Base-by-base conservation (phyloP, 2,329 filamentous ascomycete genomes). In the Paracorniculantispora psalliotae region DNA sequence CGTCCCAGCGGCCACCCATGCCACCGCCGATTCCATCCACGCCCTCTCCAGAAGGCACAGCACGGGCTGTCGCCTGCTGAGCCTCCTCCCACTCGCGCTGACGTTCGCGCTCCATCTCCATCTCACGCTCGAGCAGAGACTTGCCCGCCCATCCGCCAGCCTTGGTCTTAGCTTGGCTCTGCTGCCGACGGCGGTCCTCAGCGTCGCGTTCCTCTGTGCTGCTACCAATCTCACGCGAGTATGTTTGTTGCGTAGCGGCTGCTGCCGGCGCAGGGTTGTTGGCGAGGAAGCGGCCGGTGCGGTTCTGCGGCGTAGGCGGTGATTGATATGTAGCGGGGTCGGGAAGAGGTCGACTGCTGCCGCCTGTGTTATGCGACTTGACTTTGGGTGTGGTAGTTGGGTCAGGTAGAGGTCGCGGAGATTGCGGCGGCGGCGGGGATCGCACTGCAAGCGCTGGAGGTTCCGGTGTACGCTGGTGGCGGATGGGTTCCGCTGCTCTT, bases 41-140 rank as follows among this genome's bases (percentile, higher is more conserved):
- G 17, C 78, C 79, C 10, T 79, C 80, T 1, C 74, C 72, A 19
- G 81, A 76, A 35, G 77, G 78, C 6, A 78, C 77, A 0, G 82
- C 79, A 17, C 56, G 56, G 23, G 83, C 81, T 19, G 84, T 82
- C 63, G 83, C 84, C 67, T 84, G 79, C 72, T 93, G 90, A 1
- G 84, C 78, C 62, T 89, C 84, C 71, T 94, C 90, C 90, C 90
- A 92, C 70, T 92, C 89, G 59, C 80, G 81, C 73, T 92, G 89
- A 15, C 89, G 79, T 74, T 91, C 84, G 9, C 89, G 69, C 72
- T 92, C 89, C 69, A 88, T 79, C 71, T 92, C 89, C 87, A 92
- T 91, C 72, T 92, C 89, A 28, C 87, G 83, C 73, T 92, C 89
- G 1, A 92, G 80, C 10, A 92, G 78, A 0, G 86, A 89, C 75